Percentiles rank a stretch among this genome's conserved stretches.
phyloP scores from a whole-genome alignment of 75 land plant species.

The Cryptomeria japonica region DNA sequence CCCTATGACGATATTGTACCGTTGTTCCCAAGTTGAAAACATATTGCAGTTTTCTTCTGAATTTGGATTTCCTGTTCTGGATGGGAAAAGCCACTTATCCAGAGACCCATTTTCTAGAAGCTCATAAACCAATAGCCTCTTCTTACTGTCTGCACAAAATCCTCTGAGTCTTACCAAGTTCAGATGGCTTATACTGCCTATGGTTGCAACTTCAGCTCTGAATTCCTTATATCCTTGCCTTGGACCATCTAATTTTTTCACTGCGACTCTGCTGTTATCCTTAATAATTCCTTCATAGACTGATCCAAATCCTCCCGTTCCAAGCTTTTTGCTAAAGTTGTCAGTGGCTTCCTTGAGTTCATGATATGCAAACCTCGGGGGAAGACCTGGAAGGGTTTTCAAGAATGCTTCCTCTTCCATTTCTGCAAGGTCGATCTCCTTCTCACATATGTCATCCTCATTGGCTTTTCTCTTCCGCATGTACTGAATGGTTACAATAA shows the following conservation, averaged over 20 bases:
- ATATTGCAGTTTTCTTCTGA: background rate
- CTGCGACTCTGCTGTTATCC: slow-evolving; percentile 21
- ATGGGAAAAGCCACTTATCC: slow-evolving; percentile 22
- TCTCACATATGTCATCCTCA: background rate
- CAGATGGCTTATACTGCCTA: slow-evolving; percentile 40
- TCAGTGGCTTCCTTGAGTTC: slow-evolving; percentile 22
- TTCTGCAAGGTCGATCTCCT: slow-evolving; percentile 12
- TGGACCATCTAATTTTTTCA: slow-evolving; percentile 15
- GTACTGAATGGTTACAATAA: background rate
- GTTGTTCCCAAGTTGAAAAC: slow-evolving; percentile 13
- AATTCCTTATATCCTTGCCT: slow-evolving; percentile 26
- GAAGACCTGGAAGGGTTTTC: slow-evolving; percentile 27
- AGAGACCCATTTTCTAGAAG: slow-evolving; percentile 22
- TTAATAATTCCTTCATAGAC: slow-evolving; percentile 14
- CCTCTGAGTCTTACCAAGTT: slow-evolving; percentile 40
- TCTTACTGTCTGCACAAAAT: slow-evolving; percentile 26
- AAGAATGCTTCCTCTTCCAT: slow-evolving; percentile 19
- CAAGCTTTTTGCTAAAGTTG: slow-evolving; percentile 20
- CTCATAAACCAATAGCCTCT: slow-evolving; percentile 39
- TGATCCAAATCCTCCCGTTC: slow-evolving; percentile 33
- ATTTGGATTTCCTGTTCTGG: background rate
- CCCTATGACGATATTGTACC: slow-evolving; percentile 22
- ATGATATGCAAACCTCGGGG: slow-evolving; percentile 25
- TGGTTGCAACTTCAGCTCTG: slow-evolving; percentile 37
- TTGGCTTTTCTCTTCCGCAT: background rate